These are phyloP conservation scores for Pyrenopolyporus hunteri DNA, from an alignment of 495 filamentous ascomycete species.

Conservation along the genomic window DNA sequence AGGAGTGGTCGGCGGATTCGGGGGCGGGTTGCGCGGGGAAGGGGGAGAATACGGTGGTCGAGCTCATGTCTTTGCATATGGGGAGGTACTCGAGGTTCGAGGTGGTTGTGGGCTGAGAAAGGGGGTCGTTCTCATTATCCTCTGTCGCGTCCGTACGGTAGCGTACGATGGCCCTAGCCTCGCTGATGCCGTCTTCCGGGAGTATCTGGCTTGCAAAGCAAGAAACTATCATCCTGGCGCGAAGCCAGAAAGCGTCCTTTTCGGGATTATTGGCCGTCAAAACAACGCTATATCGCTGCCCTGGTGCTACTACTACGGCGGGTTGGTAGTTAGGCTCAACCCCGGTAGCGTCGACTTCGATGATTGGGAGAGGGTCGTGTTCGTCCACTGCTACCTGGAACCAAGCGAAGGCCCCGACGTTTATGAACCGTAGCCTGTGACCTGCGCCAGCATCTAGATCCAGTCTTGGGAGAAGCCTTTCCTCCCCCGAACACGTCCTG, in stretches of 20 bases:
- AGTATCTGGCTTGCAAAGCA: conserved; percentile 58
- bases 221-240: conserved; percentile 61
- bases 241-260: conserved; percentile 65
- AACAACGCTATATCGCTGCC: conserved; percentile 71
- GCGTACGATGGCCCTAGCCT: conserved; percentile 61
- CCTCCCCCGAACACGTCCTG: conserved; percentile 54
- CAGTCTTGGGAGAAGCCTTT: conserved; percentile 50
- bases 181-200: conserved; percentile 53
- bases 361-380: conserved; percentile 55
- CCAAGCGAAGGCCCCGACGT: conserved; percentile 65
- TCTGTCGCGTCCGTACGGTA: conserved; percentile 40
- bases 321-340: conserved; percentile 60
- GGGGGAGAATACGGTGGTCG: conserved; percentile 45
- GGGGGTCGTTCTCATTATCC: conserved; percentile 19
- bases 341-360: conserved; percentile 78
- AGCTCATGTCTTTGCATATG: conserved; percentile 54
- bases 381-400: conserved; percentile 60
- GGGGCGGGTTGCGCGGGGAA: conserved; percentile 48
- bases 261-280: conserved; percentile 63
- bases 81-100: conserved; percentile 44
- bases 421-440: conserved; percentile 74
- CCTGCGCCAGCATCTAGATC: conserved; percentile 56
- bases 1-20: conserved; percentile 49
- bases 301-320: conserved; percentile 61
- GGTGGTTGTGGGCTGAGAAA: conserved; percentile 45